Base-by-base conservation (phyloP, 2,329 filamentous ascomycete species). In the Ophiostoma sp. region DNA sequence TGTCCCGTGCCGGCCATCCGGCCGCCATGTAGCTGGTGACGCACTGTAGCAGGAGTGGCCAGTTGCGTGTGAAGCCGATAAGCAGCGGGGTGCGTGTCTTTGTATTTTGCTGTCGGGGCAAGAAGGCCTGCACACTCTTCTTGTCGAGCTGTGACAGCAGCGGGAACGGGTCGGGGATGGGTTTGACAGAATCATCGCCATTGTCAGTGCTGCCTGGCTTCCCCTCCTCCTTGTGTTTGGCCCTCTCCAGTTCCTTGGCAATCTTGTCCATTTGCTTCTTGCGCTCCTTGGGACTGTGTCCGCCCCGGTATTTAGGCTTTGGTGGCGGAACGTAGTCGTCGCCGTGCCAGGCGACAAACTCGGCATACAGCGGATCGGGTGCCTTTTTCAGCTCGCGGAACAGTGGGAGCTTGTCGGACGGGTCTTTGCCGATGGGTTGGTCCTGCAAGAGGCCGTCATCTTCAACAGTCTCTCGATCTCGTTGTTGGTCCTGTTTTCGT, bases 41-140 rank as follows among this genome's bases (percentile, higher is more conserved):
- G 2, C 84, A 82, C 79, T 90, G 88, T 17, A 87, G 83, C 1
- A 90, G 82, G 73, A 89, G 80, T 1, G 84, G 84, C 84, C 85
- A 88, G 72, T 85, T 85, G 45, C 87, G 82, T 0, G 87, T 88
- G 80, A 90, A 90, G n/a, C 87, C 86, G 74, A 90, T 88, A 68
- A 89, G 81, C 9, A 90, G 82, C 1, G 88, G 87, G 3, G 88
- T 63, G 33, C 63, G 71, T 6, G 55, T 73, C 4, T 81, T 79
- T 70, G 80, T 80, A 77, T 83, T 81, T 3, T 82, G 78, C 72
- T 84, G 80, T 52, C 79, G 75, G 19, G 79, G 78, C 0, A 85
- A 82, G 11, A 78, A 71, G 75, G 87, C 87, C 81, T 85, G 86
- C 31, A 77, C 0, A 82, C 81, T 1, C 84, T 84, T 5, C 81